Evolutionary conservation across 2,329 filamentous ascomycete genomes (phyloP), one percentile per base, ranked within the genome.

Genomic region (Camillea tinctor): DNA sequence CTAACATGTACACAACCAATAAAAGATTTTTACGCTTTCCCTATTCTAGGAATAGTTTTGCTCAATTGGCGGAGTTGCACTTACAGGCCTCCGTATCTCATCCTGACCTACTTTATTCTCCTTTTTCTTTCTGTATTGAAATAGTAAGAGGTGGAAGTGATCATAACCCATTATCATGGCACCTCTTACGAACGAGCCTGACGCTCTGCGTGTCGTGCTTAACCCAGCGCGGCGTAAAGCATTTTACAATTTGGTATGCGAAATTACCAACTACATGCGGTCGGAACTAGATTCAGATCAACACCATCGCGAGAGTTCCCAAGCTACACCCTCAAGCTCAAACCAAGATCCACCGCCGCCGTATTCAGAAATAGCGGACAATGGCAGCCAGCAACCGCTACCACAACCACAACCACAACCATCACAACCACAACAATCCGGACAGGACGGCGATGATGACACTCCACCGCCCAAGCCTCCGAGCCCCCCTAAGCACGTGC

Each of bases 221-320:
- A 82, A 85, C 64, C 76, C 77, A 24, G 79, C 80, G 24, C 77
- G 80, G 51, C 81, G 84, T 52, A 78, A 77, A 62, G 82, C 79
- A 2, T 77, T 85, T 30, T 79, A 82, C 58, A 73, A 73, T 53
- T 79, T 87, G 20, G 74, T 84, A 22, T 72, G 76, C 52, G 79
- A 84, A 48, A 83, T 86, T 68, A 79, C 76, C n/a, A 69, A 71
- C n/a, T 79, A 80, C 60, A 86, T 87, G 81, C 79, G 80, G 51
- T 76, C 77, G 1, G 78, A 84, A 63, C 69, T 86, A 15, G 75
- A 84, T 60, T 71, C 78, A 6, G 70, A 71, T 2, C 60, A n/a
- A n/a, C n/a, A 72, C 67, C 19, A 60, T 30, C 54, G 58, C 30
- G 51, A 59, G 36, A 22, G 48, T 55, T 73, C 50, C 63, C 75